Conservation (phyloP, 352 stramenopile species). For the Aphanomyces cochlioides region DNA sequence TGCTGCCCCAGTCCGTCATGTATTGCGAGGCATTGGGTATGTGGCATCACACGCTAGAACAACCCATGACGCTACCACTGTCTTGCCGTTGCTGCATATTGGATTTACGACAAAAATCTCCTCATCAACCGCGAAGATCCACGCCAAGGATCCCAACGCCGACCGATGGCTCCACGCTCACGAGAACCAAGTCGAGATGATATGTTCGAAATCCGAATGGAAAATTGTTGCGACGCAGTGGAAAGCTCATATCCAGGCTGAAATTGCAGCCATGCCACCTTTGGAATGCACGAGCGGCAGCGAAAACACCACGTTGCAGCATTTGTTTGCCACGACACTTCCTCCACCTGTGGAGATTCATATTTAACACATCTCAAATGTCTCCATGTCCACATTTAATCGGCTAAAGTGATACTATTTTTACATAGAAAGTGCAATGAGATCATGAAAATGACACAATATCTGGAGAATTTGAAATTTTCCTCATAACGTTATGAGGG, state of each 20-base stretch:
- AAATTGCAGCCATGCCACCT: neutral
- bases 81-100: constrained; percentile 63
- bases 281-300: neutral
- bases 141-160: neutral
- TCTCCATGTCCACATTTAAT: too few relatives aligned
- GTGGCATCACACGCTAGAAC: constrained; percentile 53
- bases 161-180: constrained; percentile 19
- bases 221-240: neutral
- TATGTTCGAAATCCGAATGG: constrained; percentile 12
- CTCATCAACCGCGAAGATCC: neutral
- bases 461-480: too few relatives aligned
- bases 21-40: constrained; percentile 62
- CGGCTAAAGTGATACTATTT: too few relatives aligned
- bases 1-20: constrained; percentile 47
- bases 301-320: neutral
- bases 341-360: too few relatives aligned
- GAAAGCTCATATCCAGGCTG: neutral
- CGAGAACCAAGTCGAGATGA: constrained; percentile 11
- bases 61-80: constrained; percentile 41
- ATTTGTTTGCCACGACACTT: neutral
- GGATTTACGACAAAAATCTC: constrained; percentile 45
- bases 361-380: too few relatives aligned
- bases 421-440: too few relatives aligned
- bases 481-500: too few relatives aligned
- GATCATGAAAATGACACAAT: too few relatives aligned